A percentile compares a stretch with the other conserved stretches of the same genome.
phyloP scores from a whole-genome alignment of 2,329 filamentous ascomycete species.

The Ophiostoma himal-ulmi region DNA sequence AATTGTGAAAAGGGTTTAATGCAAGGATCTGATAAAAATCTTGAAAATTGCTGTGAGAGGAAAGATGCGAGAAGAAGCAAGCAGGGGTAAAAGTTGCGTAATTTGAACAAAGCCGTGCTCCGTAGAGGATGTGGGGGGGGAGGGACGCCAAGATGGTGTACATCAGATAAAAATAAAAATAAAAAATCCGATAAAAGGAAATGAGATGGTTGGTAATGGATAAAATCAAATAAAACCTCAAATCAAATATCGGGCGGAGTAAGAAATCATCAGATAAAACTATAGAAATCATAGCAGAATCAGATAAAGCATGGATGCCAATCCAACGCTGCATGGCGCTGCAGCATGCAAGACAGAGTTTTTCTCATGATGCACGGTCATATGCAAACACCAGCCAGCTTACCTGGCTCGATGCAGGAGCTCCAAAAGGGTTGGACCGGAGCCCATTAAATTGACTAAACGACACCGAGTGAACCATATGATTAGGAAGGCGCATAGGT shows the following conservation, averaged over 20 bases:
- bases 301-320: not conserved
- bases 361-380: not conserved
- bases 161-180: slow-evolving; percentile 7
- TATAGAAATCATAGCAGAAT: not conserved
- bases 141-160: not conserved
- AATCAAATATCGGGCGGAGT: not conserved
- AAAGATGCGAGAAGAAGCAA: not conserved
- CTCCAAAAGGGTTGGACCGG: not conserved
- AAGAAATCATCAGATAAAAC: not conserved
- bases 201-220: not conserved
- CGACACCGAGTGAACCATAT: slow-evolving; percentile 4
- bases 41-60: not conserved
- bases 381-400: slow-evolving; percentile 5
- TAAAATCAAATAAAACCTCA: slow-evolving; percentile 1
- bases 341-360: slow-evolving; percentile 8
- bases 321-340: not conserved
- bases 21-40: slow-evolving; percentile 10
- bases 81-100: slow-evolving; percentile 12
- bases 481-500: not conserved
- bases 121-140: not conserved
- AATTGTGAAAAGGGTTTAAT: not conserved
- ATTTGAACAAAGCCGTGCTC: not conserved
- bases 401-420: not conserved
- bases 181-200: not conserved
- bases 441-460: not conserved